Percentiles rank a stretch among this genome's conserved stretches.
Conservation (phyloP, 1,284 basidiomycete species). For the Rhodotorula glutinis region DNA sequence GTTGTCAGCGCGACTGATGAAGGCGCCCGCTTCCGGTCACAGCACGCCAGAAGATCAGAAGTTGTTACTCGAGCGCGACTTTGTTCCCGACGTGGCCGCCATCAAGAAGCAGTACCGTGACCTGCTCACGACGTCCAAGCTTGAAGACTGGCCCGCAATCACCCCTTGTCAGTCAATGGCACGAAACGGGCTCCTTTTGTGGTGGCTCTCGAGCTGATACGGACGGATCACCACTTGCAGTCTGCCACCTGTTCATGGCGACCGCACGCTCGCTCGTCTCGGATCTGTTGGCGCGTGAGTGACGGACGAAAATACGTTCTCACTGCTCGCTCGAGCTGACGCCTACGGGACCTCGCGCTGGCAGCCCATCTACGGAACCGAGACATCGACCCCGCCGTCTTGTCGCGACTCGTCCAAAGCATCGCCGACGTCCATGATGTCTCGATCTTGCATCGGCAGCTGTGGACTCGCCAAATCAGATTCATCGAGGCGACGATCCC, state of each 20-base stretch:
- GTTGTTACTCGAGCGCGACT: not conserved
- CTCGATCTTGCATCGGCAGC: not conserved
- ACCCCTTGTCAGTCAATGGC: too few relatives aligned
- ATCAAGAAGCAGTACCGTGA: not conserved
- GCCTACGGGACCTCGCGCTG: too few relatives aligned
- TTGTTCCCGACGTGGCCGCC: not conserved
- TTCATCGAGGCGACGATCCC: too few relatives aligned
- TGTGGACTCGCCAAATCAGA: not conserved
- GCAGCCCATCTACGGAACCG: not conserved
- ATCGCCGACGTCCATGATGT: not conserved
- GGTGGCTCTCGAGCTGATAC: not conserved
- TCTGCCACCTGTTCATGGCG: not conserved
- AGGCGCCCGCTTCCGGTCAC: not conserved
- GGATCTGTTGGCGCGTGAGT: not conserved
- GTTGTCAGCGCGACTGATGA: not conserved
- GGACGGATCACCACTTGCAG: not conserved
- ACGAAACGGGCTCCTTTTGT: too few relatives aligned
- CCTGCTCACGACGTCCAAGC: not conserved
- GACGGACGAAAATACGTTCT: too few relatives aligned
- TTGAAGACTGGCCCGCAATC: not conserved
- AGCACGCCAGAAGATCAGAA: not conserved
- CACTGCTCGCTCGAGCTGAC: too few relatives aligned
- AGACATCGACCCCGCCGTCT: not conserved
- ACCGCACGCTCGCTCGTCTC: not conserved
- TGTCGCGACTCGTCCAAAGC: not conserved